A percentile compares a stretch with the other conserved stretches of the same genome.
phyloP scores from a whole-genome alignment of 257 asterid genomes.

The Przewalskia tangutica region DNA sequence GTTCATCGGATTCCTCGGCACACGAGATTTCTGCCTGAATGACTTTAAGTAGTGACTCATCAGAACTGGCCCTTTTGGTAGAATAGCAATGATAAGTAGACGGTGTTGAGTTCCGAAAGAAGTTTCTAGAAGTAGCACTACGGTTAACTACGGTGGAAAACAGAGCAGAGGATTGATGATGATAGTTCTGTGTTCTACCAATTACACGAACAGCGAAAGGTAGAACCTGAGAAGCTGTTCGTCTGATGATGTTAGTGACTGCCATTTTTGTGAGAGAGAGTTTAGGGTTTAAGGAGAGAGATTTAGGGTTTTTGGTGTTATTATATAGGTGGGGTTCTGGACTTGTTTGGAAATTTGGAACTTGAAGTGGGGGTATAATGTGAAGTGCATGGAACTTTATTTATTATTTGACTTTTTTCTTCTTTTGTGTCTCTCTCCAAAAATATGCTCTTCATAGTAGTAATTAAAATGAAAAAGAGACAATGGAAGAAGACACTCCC shows the following conservation, averaged over 20 bases:
- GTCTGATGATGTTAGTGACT: constrained; percentile 26
- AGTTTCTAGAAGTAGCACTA: constrained; percentile 3
- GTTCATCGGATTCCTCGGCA: constrained; percentile 28
- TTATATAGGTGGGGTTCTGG: neutral
- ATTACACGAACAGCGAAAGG: constrained; percentile 37
- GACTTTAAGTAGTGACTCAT: constrained; percentile 41
- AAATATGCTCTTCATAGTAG: no score
- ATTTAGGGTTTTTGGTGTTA: neutral
- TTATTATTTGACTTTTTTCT: no score
- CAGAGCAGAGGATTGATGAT: constrained; percentile 29
- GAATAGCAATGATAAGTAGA: constrained; percentile 28
- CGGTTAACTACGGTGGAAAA: constrained; percentile 24
- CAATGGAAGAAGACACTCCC: no score
- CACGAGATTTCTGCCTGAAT: constrained; percentile 45
- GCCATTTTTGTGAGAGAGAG: constrained; percentile 30
- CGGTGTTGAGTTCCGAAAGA: constrained; percentile 33
- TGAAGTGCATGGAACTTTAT: neutral
- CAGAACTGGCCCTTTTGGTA: constrained; percentile 34
- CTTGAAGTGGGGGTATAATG: neutral
- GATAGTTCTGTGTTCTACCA: constrained; percentile 31
- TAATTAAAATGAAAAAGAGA: no score
- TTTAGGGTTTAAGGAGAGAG: constrained; percentile 26
- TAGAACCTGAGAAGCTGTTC: constrained; percentile 44
- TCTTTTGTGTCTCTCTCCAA: no score
- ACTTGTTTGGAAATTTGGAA: neutral